Evolutionary conservation across 179 eudicot species (phyloP).

Genomic region (Camellia oleifera): DNA sequence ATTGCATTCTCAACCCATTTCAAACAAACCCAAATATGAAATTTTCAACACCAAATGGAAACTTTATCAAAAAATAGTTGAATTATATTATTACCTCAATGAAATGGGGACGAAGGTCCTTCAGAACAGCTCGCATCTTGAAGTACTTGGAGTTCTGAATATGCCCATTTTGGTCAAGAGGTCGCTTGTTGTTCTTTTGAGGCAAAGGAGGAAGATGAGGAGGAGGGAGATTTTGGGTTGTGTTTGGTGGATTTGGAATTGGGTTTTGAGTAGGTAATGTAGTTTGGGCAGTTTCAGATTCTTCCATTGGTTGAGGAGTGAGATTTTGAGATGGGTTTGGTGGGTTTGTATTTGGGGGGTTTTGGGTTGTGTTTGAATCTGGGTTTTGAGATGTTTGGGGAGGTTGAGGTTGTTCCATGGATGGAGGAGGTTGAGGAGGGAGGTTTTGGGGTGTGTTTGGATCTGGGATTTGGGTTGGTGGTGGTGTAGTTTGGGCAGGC

Average conservation of each 20-base stretch:
- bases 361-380: background rate
- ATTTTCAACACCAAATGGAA: no score
- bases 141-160: constrained; percentile 51
- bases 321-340: background rate
- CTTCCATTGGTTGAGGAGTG: background rate
- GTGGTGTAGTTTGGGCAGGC: constrained; percentile 10
- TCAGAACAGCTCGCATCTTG: constrained; percentile 57
- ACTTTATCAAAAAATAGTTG: no score
- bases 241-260: no score
- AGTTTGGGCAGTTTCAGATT: no score
- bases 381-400: background rate
- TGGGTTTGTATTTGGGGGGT: background rate
- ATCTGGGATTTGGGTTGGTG: background rate
- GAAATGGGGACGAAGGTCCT: constrained; percentile 74
- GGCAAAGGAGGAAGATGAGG: constrained; percentile 5
- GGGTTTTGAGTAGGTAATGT: no score
- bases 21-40: no score
- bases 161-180: constrained; percentile 30
- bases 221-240: background rate
- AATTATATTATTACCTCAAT: constrained; percentile 42
- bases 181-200: constrained; percentile 40
- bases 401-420: no score
- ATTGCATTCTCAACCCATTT: no score
- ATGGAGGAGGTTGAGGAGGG: no score
- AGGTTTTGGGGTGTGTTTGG: constrained; percentile 1